phyloP scores from a whole-genome alignment of 2,329 filamentous ascomycete species.

The Exophiala calicioides region DNA sequence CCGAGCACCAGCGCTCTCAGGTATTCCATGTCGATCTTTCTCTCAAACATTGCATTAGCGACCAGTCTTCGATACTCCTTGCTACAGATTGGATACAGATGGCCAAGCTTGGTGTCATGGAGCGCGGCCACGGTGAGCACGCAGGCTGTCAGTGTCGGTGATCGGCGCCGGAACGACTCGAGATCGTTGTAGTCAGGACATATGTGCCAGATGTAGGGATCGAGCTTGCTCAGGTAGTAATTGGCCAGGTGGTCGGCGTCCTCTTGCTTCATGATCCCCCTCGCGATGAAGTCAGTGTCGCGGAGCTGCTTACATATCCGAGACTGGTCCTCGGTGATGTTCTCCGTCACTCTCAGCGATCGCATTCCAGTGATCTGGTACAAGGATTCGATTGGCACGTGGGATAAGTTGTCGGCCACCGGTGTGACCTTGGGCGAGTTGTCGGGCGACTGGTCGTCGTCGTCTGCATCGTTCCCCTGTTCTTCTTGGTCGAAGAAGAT shows the following conservation, averaged over 20 bases:
- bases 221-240: slow-evolving; percentile 47
- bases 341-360: slow-evolving; percentile 35
- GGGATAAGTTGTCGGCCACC: slow-evolving; percentile 34
- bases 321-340: slow-evolving; percentile 33
- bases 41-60: slow-evolving; percentile 55
- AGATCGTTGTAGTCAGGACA: slow-evolving; percentile 50
- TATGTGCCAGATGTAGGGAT: slow-evolving; percentile 52
- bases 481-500: slow-evolving; percentile 39
- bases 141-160: slow-evolving; percentile 53
- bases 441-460: slow-evolving; percentile 45
- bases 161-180: slow-evolving; percentile 49
- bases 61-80: slow-evolving; percentile 56
- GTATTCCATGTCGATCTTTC: slow-evolving; percentile 53
- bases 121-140: slow-evolving; percentile 52
- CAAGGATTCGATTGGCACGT: slow-evolving; percentile 41
- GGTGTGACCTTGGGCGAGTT: slow-evolving; percentile 37
- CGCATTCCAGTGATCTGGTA: slow-evolving; percentile 39
- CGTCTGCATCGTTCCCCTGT: slow-evolving; percentile 47
- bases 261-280: slow-evolving; percentile 47
- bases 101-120: slow-evolving; percentile 42
- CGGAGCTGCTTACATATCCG: slow-evolving; percentile 41
- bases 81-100: slow-evolving; percentile 44
- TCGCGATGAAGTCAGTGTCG: slow-evolving; percentile 52
- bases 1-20: slow-evolving; percentile 57
- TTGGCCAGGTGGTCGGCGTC: slow-evolving; percentile 46